Evolutionary conservation across 495 filamentous ascomycete species (phyloP), one percentile per base, ranked within the genome.

Genomic region (Tuber aestivum): DNA sequence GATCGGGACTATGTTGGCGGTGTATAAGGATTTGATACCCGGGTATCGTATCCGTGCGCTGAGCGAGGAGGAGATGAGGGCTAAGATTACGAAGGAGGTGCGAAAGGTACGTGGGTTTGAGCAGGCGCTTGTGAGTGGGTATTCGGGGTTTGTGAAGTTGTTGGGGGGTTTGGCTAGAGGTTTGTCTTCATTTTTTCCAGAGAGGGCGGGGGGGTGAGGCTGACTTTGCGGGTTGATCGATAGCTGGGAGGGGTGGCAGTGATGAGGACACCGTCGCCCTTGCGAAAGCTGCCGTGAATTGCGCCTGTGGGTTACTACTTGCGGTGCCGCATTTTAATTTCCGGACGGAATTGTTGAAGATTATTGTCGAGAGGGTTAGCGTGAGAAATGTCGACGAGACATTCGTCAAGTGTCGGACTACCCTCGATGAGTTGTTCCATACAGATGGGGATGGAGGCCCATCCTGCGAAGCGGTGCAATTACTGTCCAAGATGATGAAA

Each of bases 261-360:
- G 56, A 65, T 65, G 32, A 65, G 56, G 74, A 75, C 42, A 23
- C 27, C 65, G 16, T 81, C 42, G 74, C 72, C 50, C 80, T 95
- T 72, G 86, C 89, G 69, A 90, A 86, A 72, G 86, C 97, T 21
- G 95, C 95, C 3, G 92, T 97, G 71, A 90, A 88, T 27, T 98
- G 96, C 83, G 92, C 92, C 12, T 95, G 93, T 82, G 90, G 86
- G 41, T 87, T 98, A 27, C 85, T 99, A 44, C 86, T 89, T 20
- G 85, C 90, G 1, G 93, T 97, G 8, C 93, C 95, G 18, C 96
- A 99, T 85, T 99, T 99, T 89, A 99, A 99, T 85, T 97, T 95
- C 84, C 89, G 96, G 12, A 87, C 86, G 41, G 96, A 98, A 42
- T 85, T 99, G 41, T 84, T 98, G 50, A 92, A 92, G 85, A 93